Conservation (phyloP, 2,329 filamentous ascomycete species). For the Neofusicoccum umdonicola region DNA sequence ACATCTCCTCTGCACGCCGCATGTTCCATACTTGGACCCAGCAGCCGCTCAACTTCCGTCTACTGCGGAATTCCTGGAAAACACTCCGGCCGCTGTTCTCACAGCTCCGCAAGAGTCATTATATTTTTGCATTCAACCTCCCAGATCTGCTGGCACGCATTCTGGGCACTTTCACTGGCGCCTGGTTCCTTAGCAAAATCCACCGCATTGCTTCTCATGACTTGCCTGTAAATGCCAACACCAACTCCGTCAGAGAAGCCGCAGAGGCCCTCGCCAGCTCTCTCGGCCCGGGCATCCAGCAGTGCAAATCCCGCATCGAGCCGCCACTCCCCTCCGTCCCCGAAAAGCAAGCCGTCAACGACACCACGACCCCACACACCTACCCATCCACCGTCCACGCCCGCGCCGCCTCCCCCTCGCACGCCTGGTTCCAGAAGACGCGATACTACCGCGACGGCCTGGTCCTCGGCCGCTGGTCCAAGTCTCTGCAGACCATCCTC, state of each 20-base stretch:
- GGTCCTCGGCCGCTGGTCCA: conserved; percentile 47
- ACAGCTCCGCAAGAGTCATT: conserved; percentile 52
- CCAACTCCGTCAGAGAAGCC: conserved; percentile 26
- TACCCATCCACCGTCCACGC: conserved; percentile 11
- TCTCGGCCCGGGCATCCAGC: conserved; percentile 49
- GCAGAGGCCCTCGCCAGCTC: conserved; percentile 52
- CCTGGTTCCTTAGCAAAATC: conserved; percentile 45
- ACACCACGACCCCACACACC: neutral
- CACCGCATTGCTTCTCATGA: conserved; percentile 41
- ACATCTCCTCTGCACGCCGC: conserved; percentile 45
- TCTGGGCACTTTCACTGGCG: conserved; percentile 50
- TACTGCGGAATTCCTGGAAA: conserved; percentile 44
- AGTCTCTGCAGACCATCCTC: conserved; percentile 50
- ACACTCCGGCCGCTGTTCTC: conserved; percentile 48
- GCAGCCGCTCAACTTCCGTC: conserved; percentile 45
- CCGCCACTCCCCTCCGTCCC: conserved; percentile 11
- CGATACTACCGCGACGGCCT: conserved; percentile 55
- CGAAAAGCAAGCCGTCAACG: neutral
- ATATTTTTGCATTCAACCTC: conserved; percentile 55
- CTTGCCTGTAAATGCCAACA: conserved; percentile 16
- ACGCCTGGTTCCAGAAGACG: conserved; percentile 53
- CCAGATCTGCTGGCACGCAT: conserved; percentile 45
- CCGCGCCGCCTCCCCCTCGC: conserved; percentile 21
- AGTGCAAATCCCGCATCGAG: conserved; percentile 36
- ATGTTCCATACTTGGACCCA: conserved; percentile 50